A percentile compares a stretch with the other conserved stretches of the same genome.
Evolutionary conservation across 495 filamentous ascomycete genomes (phyloP).

Genomic region (Polyplosphaeria fusca): DNA sequence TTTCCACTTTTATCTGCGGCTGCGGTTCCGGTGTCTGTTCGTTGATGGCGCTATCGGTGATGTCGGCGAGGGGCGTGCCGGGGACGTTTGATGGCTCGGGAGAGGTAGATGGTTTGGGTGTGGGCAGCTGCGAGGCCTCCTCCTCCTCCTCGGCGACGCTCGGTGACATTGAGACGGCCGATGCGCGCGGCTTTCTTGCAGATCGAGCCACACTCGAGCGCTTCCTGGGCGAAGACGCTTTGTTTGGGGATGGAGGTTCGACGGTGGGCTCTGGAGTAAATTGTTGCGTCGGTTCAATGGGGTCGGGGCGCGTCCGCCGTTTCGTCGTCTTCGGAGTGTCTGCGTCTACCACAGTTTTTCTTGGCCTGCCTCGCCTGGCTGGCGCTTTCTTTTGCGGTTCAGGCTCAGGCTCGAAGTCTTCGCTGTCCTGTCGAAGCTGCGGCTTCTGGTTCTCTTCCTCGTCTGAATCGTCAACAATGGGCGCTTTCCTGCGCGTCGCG

Average conservation of each 20-base stretch:
- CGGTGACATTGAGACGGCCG: conserved; percentile 38
- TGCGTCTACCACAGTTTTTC: conserved; percentile 55
- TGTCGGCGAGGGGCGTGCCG: conserved; percentile 70
- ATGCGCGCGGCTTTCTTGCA: conserved; percentile 53
- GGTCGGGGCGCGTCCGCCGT: conserved; percentile 42
- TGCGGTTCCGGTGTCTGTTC: conserved; percentile 42
- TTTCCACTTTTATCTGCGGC: conserved; percentile 43
- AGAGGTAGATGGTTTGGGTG: conserved; percentile 44
- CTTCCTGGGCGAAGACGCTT: conserved; percentile 62
- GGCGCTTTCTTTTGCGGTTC: conserved; percentile 50
- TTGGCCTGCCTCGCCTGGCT: conserved; percentile 50
- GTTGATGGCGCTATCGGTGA: conserved; percentile 70
- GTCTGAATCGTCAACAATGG: conserved; percentile 71
- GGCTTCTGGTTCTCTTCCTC: conserved; percentile 61
- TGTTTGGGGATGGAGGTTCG: conserved; percentile 61
- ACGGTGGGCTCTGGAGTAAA: conserved; percentile 55
- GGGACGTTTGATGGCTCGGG: conserved; percentile 1
- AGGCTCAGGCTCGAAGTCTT: conserved; percentile 78
- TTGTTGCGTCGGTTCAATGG: conserved; percentile 58
- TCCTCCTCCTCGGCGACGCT: conserved; percentile 33
- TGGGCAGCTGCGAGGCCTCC: conserved; percentile 48
- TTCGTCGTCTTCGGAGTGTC: conserved; percentile 42
- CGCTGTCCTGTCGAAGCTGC: conserved; percentile 49
- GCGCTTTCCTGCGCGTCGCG: conserved; percentile 34
- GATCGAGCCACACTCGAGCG: conserved; percentile 61